Evolutionary conservation across 106 monocot genomes (phyloP), one percentile per base, ranked within the genome.

Genomic region (Dendrobium nobile): DNA sequence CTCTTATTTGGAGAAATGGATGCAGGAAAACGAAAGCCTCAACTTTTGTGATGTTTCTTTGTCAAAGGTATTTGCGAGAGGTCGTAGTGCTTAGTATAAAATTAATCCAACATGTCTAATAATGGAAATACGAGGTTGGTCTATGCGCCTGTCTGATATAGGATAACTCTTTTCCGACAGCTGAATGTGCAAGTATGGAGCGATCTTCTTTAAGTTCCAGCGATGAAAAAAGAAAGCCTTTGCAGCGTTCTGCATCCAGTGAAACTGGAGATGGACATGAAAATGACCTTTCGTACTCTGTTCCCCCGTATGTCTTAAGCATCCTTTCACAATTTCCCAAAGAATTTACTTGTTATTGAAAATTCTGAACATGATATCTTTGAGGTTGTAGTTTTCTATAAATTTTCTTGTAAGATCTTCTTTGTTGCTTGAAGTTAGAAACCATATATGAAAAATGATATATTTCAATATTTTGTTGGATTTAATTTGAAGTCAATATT

Each of bases 221-320:
- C 82, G 91, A 88, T 86, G 91, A 85, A 79, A 85, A 55, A 77
- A 82, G 82, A 19, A 93, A 86, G 41, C 87, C 95, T 54, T 77
- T 88, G 76, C 88, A 88, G 22, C 73, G 78, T 28, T 88, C 85
- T 41, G 54, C 84, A 15, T 40, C 83, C 73, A 85, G 75, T 44
- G 68, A 67, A 13, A 90, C 87, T 79, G 89, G 87, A 42, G 96
- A 93, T 75, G 93, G 88, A 44, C 91, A 93, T 45, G 45, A 45
- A 45, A 45, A 9, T 45, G 45, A 45, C 45, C 45, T 45, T 7
- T 7, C 9, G 9, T 45, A 45, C 9, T 45, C 45, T 77, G 93
- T 90, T 68, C 89, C 96, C 20, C 93, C 88, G 96, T 96, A 85
- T 88, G 96, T 93, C 18, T 78, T 20, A 19, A 51, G n/a, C n/a